Evolutionary conservation across 306 rosid species (phyloP), one percentile per base, ranked within the genome.

Genomic region (Calophaca sinica): DNA sequence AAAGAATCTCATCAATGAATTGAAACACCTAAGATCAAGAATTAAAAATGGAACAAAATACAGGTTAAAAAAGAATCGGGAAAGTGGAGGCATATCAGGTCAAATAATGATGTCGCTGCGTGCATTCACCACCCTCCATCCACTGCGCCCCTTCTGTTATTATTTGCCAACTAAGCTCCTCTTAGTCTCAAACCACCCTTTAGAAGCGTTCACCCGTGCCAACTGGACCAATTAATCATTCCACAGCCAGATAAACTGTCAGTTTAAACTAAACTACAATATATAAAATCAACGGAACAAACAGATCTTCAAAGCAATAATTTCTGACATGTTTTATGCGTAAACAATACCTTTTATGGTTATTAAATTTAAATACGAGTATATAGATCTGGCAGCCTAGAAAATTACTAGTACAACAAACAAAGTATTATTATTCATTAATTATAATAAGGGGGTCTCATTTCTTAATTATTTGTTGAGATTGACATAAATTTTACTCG

Each of bases 61-160:
- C 31, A 61, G 8, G 26, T 31, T 15, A 35, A 63, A 32, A 13
- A 63, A 63, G 38, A 36, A 39, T 10, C 1, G 52, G n/a, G 45
- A 69, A 46, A 54, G 82, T 50, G 68, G 64, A 83, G 82, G 76
- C 76, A 74, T 72, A 58, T 71, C 86, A 86, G 89, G 81, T 81
- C 69, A 83, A 83, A 84, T 89, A 85, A 90, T 90, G 84, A 81
- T 77, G 83, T 81, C 52, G 89, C 75, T 81, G 82, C 83, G 91
- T 79, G 88, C 88, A 81, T 77, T 86, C 82, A 82, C 86, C 86
- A 80, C 66, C 84, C 53, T 67, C 79, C 81, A 79, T 3, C 84
- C 83, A 68, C 74, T 80, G n/a, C n/a, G n/a, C n/a, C n/a, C n/a
- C n/a, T 62, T 42, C 75, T 51, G 51, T 75, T 73, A 81, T 80